These are phyloP conservation scores for Syncephalastrum monosporum DNA, from an alignment of 371 early-diverging fungal species.

Conservation along the genomic window DNA sequence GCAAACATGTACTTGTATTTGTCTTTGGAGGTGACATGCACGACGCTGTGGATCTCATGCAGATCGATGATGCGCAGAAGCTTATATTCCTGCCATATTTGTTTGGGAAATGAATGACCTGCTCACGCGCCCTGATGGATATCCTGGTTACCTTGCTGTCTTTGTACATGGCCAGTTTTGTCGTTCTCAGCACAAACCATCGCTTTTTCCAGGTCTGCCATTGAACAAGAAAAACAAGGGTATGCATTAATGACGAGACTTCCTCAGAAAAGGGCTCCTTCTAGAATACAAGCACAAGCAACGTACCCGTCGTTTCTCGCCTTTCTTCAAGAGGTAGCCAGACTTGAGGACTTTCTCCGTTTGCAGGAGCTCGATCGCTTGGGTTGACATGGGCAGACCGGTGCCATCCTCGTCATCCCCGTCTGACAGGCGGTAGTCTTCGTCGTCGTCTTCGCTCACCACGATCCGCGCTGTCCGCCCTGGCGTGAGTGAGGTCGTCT, in stretches of 20 bases:
- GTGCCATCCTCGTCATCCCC: slow-evolving; percentile 55
- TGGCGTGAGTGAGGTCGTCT: slow-evolving; percentile 10
- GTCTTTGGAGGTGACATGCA: slow-evolving; percentile 69
- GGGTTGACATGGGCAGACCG: slow-evolving; percentile 42
- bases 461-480: slow-evolving; percentile 28
- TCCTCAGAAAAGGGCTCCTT: neutral
- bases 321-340: slow-evolving; percentile 78
- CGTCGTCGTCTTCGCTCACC: slow-evolving; percentile 41
- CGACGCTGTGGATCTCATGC: slow-evolving; percentile 72
- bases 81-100: slow-evolving; percentile 70
- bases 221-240: slow-evolving; percentile 2
- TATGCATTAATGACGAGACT: neutral
- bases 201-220: slow-evolving; percentile 80
- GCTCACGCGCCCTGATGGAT: neutral
- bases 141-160: slow-evolving; percentile 65
- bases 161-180: slow-evolving; percentile 82
- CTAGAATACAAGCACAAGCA: neutral
- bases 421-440: slow-evolving; percentile 29
- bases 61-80: slow-evolving; percentile 73
- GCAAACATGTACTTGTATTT: slow-evolving; percentile 71
- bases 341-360: slow-evolving; percentile 66
- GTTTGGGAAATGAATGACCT: neutral
- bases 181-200: slow-evolving; percentile 84
- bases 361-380: slow-evolving; percentile 54
- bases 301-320: slow-evolving; percentile 70